Evolutionary conservation across 345 rosid genomes (phyloP), one percentile per base, ranked within the genome.

Genomic region (Boechera retrofracta): DNA sequence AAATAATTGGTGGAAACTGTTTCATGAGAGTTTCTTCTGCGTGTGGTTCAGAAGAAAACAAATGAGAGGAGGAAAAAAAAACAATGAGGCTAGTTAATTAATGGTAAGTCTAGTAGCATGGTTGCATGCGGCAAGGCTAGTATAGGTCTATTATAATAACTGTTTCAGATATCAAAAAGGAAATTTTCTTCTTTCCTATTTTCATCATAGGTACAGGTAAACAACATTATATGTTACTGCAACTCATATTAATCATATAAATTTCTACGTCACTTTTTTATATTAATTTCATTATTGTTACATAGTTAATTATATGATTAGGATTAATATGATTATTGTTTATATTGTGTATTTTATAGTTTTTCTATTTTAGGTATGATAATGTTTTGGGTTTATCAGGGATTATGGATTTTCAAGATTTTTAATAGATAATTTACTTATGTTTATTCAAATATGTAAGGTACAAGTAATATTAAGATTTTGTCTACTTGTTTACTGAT

Each of bases 121-220:
- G 76, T 56, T 71, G 72, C 76, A 64, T 45, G 72, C 62, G 72
- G 76, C 67, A 71, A 64, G 67, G 67, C 72, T 45, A 72, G 59
- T 35, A 66, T 76, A 71, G 52, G 36, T 55, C 71, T 71, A 70
- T 69, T 70, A 69, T 53, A 44, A 62, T 52, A 53, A 53, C 66
- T 77, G 76, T 64, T 69, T 60, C 64, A 77, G 32, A 77, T 70
- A 70, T 71, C 29, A 70, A 77, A 71, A 70, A 4, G 80, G 80
- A 63, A 64, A 64, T 32, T 63, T 64, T 71, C 71, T 36, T 64
- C 32, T 77, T 77, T 71, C 71, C 80, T 64, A 76, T 71, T 77
- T 77, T 64, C 76, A 70, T 77, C 53, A 77, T 64, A 70, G 60
- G 53, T 33, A 35, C 47, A 55, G 12, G 70, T 42, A 63, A 77